Evolutionary conservation across 257 asterid genomes (phyloP).

Genomic region (Solanum etuberosum): DNA sequence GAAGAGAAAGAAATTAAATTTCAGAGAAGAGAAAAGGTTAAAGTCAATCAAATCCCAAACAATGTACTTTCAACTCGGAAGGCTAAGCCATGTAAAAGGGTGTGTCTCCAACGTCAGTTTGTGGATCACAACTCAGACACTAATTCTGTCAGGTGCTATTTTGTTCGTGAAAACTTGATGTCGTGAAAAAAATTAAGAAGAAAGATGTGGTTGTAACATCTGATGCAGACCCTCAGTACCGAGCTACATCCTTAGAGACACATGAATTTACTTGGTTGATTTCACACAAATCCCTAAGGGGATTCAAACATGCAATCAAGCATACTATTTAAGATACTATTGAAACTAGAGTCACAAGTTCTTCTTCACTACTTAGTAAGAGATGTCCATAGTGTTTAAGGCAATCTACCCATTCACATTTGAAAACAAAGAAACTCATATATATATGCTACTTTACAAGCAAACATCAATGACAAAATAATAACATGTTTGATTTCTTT

Average conservation of each 20-base stretch:
- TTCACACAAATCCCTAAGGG: not conserved
- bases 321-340: not conserved
- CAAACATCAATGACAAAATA: not conserved
- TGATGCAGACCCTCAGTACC: not conserved
- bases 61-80: not conserved
- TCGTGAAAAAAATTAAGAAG: not conserved
- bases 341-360: not conserved
- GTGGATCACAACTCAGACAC: not conserved
- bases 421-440: not conserved
- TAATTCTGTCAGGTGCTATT: not conserved
- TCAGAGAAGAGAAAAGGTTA: not conserved
- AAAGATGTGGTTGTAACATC: not conserved
- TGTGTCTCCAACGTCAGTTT: not conserved
- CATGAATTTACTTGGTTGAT: not conserved
- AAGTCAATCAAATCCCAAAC: not conserved
- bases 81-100: not conserved
- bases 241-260: not conserved
- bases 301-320: not conserved
- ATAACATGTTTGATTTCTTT: not conserved
- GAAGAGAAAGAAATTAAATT: not conserved
- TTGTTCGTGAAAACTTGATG: not conserved
- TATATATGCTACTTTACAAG: not conserved
- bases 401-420: not conserved
- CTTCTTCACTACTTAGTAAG: not conserved
- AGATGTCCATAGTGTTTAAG: not conserved